Evolutionary conservation across 2,329 filamentous ascomycete species (phyloP), one percentile per base, ranked within the genome.

Genomic region (Fusarium coffeatum): DNA sequence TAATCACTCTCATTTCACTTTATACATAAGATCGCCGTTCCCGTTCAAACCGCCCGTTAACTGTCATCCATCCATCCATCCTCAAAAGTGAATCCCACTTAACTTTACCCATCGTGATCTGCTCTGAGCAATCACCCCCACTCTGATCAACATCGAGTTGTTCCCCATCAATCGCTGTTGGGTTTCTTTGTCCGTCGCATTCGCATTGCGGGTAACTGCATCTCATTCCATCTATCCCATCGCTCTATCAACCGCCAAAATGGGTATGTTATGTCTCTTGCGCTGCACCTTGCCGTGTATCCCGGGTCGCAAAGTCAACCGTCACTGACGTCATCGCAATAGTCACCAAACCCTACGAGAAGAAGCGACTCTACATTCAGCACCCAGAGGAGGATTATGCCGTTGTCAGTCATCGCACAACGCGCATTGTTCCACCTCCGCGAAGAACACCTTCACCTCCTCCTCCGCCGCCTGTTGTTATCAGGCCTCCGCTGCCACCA

Each of bases 311-410:
- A 69, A 47, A 55, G 37, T 16, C 42, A 60, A 64, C 50, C 54
- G 62, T 71, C 57, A 61, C 74, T 76, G 69, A 77, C 72, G 56
- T 71, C 68, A 69, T 68, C 40, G 18, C 50, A 55, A 56, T 55
- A 76, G 72, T 73, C 61, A 76, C 74, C 69, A 75, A 67, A 55
- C 70, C 78, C 30, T 75, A 77, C 63, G 65, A 71, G 66, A 83
- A 83, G 75, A 83, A 82, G 76, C 80, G 79, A 61, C 76, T 83
- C 72, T 83, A 83, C 64, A 79, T 83, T 42, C 75, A 78, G 42
- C 80, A 80, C 43, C 80, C 82, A 10, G 78, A 78, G 53, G 78
- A 78, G 45, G 82, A 82, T 70, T 75, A 80, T 58, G 73, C 78
- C 65, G 74, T 77, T 47, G 74, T 80, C 55, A 78, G 77, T 43